phyloP scores from a whole-genome alignment of 1,284 basidiomycete genomes.

The Ceratobasidium sp. region DNA sequence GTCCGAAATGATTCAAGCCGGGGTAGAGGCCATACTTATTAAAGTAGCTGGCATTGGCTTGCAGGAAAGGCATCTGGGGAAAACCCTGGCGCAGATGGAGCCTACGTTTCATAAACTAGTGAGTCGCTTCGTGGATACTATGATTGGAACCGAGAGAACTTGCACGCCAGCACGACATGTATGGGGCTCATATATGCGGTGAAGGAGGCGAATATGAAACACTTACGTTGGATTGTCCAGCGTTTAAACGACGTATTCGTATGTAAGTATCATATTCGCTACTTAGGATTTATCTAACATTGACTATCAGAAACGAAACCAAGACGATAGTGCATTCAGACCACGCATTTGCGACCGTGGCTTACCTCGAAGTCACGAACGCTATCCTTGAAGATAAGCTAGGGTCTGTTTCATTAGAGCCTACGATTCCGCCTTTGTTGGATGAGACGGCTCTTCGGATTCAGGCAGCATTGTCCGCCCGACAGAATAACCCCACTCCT shows the following conservation, averaged over 20 bases:
- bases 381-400: slow-evolving; percentile 68
- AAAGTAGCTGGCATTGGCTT: slow-evolving; percentile 97
- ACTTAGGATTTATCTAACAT: not conserved
- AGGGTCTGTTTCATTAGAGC: slow-evolving; percentile 16
- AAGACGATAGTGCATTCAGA: slow-evolving; percentile 79
- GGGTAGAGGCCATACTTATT: slow-evolving; percentile 86
- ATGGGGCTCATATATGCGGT: slow-evolving; percentile 94
- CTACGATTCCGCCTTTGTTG: slow-evolving; percentile 60
- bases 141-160: not conserved
- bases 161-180: slow-evolving; percentile 73
- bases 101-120: slow-evolving; percentile 78
- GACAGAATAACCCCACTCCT: not conserved
- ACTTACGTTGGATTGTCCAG: slow-evolving; percentile 86
- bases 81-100: slow-evolving; percentile 77
- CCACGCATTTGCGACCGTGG: slow-evolving; percentile 82
- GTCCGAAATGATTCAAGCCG: slow-evolving; percentile 82
- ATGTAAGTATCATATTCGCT: slow-evolving; percentile 60
- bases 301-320: slow-evolving; percentile 57
- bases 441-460: slow-evolving; percentile 50
- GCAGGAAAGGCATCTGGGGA: slow-evolving; percentile 79
- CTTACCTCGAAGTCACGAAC: slow-evolving; percentile 79
- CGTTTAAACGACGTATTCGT: slow-evolving; percentile 81
- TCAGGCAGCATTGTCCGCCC: slow-evolving; percentile 3
- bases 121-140: slow-evolving; percentile 43
- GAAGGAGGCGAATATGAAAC: slow-evolving; percentile 99